Evolutionary conservation across 129 eudicot species (phyloP).

Genomic region (Pseudognaphalium luteoalbum): DNA sequence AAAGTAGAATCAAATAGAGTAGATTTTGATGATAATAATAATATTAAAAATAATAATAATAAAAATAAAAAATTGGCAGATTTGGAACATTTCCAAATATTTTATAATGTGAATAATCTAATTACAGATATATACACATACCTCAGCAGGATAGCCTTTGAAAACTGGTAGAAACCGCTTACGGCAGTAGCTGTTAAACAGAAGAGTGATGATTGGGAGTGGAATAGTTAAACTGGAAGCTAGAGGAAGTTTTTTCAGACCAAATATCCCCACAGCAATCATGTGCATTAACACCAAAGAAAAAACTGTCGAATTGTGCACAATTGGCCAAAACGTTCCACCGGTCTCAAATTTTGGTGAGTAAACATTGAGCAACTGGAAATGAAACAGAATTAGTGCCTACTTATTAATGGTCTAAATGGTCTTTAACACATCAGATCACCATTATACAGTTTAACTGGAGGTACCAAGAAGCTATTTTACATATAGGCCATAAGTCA

Average conservation of each 20-base stretch:
- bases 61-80: not conserved
- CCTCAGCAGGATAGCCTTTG: slow-evolving; percentile 86
- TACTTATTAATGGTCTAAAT: slow-evolving; percentile 2
- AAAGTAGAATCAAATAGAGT: not conserved
- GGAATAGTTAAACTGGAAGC: slow-evolving; percentile 76
- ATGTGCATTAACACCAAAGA: slow-evolving; percentile 80
- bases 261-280: slow-evolving; percentile 88
- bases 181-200: slow-evolving; percentile 74
- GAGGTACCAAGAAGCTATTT: not conserved
- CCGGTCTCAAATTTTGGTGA: slow-evolving; percentile 80
- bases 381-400: slow-evolving; percentile 20
- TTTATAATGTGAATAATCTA: not conserved
- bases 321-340: slow-evolving; percentile 89
- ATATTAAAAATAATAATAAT: too few relatives aligned
- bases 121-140: slow-evolving; percentile 28
- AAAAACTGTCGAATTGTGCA: slow-evolving; percentile 66
- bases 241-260: slow-evolving; percentile 72
- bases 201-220: slow-evolving; percentile 79
- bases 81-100: not conserved
- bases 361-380: slow-evolving; percentile 80
- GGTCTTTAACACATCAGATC: slow-evolving; percentile 5
- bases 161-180: slow-evolving; percentile 75
- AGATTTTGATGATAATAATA: not conserved
- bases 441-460: not conserved
- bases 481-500: slow-evolving; percentile 5